Evolutionary conservation across 73 alveolate species (phyloP), one percentile per base, ranked within the genome.

Genomic region (Urostyla sp.): DNA sequence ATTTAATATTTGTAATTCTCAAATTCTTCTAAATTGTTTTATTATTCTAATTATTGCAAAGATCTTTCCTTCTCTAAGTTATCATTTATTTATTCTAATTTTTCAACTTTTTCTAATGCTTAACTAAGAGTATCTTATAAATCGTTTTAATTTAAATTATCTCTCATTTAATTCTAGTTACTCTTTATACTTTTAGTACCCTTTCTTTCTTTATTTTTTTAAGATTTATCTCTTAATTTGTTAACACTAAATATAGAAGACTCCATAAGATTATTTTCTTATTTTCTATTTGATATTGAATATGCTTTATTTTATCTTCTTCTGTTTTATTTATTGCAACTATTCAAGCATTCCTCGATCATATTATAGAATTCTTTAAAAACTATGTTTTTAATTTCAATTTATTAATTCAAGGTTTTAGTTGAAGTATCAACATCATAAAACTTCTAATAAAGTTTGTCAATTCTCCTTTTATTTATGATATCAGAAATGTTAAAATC

Each of bases 361-460:
- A 63, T 2, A 38, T 63, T 63, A 63, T 38, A 63, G 10, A 63
- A 31, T 21, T 63, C 79, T 50, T 63, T 63, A 63, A 63, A 63
- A 26, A 18, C n/a, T 63, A 57, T 7, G 13, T 36, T 63, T 63
- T 63, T 63, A 13, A 18, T 2, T 38, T 63, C 79, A 20, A 63
- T 28, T n/a, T n/a, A n/a, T n/a, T n/a, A n/a, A n/a, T n/a, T n/a
- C n/a, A n/a, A n/a, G n/a, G n/a, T n/a, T n/a, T n/a, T n/a, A n/a
- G n/a, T n/a, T n/a, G n/a, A n/a, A n/a, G n/a, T n/a, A n/a, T n/a
- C n/a, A n/a, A n/a, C n/a, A n/a, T n/a, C n/a, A n/a, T n/a, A n/a
- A n/a, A n/a, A n/a, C n/a, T n/a, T n/a, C n/a, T n/a, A n/a, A n/a
- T n/a, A n/a, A n/a, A n/a, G n/a, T n/a, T n/a, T n/a, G n/a, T n/a